Evolutionary conservation across 176 grass and related monocot genomes (phyloP), one percentile per base, ranked within the genome.

Genomic region (Poa pratensis): DNA sequence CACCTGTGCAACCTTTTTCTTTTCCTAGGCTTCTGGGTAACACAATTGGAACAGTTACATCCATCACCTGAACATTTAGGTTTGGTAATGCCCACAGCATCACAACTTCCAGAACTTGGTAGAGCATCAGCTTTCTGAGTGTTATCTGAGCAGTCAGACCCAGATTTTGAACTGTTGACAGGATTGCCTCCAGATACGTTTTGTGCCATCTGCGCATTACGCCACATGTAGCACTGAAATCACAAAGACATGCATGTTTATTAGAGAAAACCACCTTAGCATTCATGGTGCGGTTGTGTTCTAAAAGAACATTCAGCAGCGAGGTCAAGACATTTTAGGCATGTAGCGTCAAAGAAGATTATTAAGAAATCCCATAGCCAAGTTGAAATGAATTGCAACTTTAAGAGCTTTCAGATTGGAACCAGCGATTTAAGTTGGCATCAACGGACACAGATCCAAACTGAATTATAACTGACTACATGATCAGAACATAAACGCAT

Each of bases 1-100:
- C 88, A 90, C 15, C 54, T 90, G 65, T 90, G 83, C 24, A 83
- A 51, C 55, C 88, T 78, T 86, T 90, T 90, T 35, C 88, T 72
- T 86, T 86, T 90, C 53, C 73, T 73, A 78, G 73, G 45, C 49
- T 82, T 86, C 10, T 70, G 79, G 60, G 37, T 55, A 57, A 48
- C 77, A 60, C 59, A 72, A 46, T 40, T 35, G 24, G 78, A 86
- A 85, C 22, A 71, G 43, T 24, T 84, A 60, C 76, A 84, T 74
- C 55, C 81, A 66, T 84, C 61, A 53, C 9, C 28, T 71, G 34
- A 62, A 69, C 42, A 62, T 35, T 53, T 77, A 26, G 54, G 53
- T 9, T 90, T 57, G 46, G 35, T 69, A 80, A 17, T 54, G 62
- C 64, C 82, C 71, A 69, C 79, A 63, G 83, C 11, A 23, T 64